Base-by-base conservation (phyloP, 2,329 filamentous ascomycete species). In the Herpotrichia juniperi region DNA sequence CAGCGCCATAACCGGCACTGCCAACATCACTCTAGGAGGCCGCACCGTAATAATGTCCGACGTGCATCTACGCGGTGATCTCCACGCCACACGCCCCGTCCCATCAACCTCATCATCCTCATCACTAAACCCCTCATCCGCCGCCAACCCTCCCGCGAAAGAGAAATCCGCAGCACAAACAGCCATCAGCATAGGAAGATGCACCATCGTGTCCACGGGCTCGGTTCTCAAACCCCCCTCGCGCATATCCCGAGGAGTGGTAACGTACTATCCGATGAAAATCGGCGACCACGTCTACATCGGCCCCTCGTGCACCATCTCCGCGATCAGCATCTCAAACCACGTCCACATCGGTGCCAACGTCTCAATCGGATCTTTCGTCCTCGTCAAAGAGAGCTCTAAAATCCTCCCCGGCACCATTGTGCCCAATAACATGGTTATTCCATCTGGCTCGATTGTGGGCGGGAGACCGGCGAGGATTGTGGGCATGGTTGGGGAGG, bases 11-110 rank as follows among this genome's bases (percentile, higher is more conserved):
- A 90, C 96, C 68, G 94, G 94, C 66, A 97, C 93, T 19, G 92
- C 96, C 64, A 96, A 97, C 77, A 97, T 99, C 76, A 96, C 96
- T 76, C 88, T 99, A 1, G 94, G 92, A 63, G 94, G 94, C 58
- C 96, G 75, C 76, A 96, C 93, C 1, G 91, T 97, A 57, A 96
- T 99, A 69, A 92, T 96, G 81, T 89, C 92, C 57, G 93, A 96
- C 69, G 93, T 92, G 64, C 92, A 94, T 75, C 91, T 99, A 69
- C 88, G 94, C 42, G 94, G 93, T 39, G 94, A 99, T 69, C 84
- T 99, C 81, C 61, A 76, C 26, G 59, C 73, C 1, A 73, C 71
- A 32, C 68, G 76, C 22, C 69, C 68, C 7, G 75, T 55, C 59
- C 74, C 58, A 43, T 64, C 64, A 22, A 59, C 60, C 35, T 67